These are phyloP conservation scores for Colletotrichum lupini DNA, from an alignment of 2,329 filamentous ascomycete genomes.

Conservation along the genomic window DNA sequence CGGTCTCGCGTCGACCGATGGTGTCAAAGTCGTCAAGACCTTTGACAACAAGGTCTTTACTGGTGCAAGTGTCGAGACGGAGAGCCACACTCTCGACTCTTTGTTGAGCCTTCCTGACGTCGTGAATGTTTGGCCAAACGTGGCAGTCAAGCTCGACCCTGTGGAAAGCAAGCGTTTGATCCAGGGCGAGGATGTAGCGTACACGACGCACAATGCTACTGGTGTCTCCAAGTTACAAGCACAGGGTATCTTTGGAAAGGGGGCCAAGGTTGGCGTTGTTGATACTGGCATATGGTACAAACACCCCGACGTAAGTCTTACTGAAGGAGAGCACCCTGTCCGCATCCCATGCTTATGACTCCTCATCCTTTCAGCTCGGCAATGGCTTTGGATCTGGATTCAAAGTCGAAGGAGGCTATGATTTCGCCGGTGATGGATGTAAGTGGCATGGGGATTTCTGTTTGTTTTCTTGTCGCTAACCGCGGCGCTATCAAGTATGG, in stretches of 20 bases:
- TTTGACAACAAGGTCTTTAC: slow-evolving; percentile 45
- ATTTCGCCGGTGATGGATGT: slow-evolving; percentile 41
- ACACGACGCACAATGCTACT: slow-evolving; percentile 47
- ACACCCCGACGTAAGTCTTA: slow-evolving; percentile 46
- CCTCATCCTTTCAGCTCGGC: slow-evolving; percentile 15
- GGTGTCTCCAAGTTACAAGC: slow-evolving; percentile 52
- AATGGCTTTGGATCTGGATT: slow-evolving; percentile 28
- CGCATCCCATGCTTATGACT: not conserved
- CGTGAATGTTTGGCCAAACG: slow-evolving; percentile 48
- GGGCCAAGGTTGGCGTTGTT: slow-evolving; percentile 51
- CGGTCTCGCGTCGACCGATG: slow-evolving; percentile 3
- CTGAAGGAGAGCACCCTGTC: not conserved
- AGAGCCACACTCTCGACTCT: slow-evolving; percentile 46
- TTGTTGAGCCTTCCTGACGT: slow-evolving; percentile 47
- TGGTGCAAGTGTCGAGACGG: slow-evolving; percentile 47
- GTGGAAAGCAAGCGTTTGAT: not conserved
- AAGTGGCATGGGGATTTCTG: not conserved
- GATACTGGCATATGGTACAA: slow-evolving; percentile 54
- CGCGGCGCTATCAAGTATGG: slow-evolving; percentile 3
- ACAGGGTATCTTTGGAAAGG: slow-evolving; percentile 50
- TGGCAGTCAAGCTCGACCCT: slow-evolving; percentile 14
- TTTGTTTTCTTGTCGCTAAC: not conserved
- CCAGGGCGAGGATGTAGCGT: not conserved
- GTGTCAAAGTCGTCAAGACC: slow-evolving; percentile 18
- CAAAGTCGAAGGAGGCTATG: slow-evolving; percentile 39